Base-by-base conservation (phyloP, 345 rosid species). In the Clarkia xantiana region DNA sequence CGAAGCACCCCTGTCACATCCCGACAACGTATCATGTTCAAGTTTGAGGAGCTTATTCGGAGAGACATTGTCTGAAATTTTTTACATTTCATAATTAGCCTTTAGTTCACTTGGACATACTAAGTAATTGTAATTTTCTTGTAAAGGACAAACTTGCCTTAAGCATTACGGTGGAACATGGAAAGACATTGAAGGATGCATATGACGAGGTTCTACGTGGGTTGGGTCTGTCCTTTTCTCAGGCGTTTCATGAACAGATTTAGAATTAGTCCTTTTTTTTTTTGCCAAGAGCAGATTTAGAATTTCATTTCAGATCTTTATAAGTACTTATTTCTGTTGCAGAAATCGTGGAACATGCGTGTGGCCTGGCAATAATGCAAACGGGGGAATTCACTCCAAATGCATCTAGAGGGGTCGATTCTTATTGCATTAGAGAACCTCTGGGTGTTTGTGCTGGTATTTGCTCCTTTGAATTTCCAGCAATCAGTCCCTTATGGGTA, bases 1-100 rank as follows among this genome's bases (percentile, higher is more conserved):
- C 58, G 75, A 54, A 76, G 61, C 64, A 69, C 80, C 18, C 73
- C 82, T 1, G 54, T 71, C 59, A 61, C 71, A 34, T 40, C 61
- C 23, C 80, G 84, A 39, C 84, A 76, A 53, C 70, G 89, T 14
- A 69, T 75, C 49, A 81, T 81, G 84, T 73, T 81, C 68, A 81
- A 73, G 72, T 65, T 77, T 51, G 84, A 75, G 60, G 84, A 77
- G 66, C 76, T 81, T 51, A 73, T 81, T 40, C 79, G 44, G 44
- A 81, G 81, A 57, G 84, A 77, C 62, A 69, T 73, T 46, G 82
- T 78, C 71, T 55, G 49, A 42, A 7, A 49, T 45, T 43, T 34
- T 19, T 14, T n/a, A 18, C 11, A 52, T 44, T 51, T 45, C 8
- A 16, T 17, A 49, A n/a, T 14, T 34, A 12, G 44, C 14, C 3